Evolutionary conservation across 2,329 filamentous ascomycete species (phyloP).

Genomic region (Aspergillus phoenicis): DNA sequence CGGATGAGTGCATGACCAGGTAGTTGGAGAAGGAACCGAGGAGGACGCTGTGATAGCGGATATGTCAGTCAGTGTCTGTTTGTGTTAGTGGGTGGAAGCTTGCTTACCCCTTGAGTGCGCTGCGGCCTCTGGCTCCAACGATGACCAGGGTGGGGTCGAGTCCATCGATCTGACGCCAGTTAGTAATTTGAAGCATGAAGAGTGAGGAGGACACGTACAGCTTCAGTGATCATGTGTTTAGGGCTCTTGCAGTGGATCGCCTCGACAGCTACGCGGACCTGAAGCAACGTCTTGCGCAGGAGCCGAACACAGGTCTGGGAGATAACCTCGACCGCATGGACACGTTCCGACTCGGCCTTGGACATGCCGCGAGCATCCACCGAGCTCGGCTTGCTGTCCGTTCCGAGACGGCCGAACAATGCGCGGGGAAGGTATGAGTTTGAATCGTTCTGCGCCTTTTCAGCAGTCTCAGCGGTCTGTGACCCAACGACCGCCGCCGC

Average conservation of each 20-base stretch:
- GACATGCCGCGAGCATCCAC: conserved; percentile 54
- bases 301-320: conserved; percentile 82
- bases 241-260: conserved; percentile 98
- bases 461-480: conserved; percentile 59
- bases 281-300: conserved; percentile 84
- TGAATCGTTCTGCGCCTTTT: conserved; percentile 41
- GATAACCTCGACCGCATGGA: conserved; percentile 78
- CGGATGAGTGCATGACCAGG: conserved; percentile 91
- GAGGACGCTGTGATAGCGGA: conserved; percentile 67
- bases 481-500: conserved; percentile 68
- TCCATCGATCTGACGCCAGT: conserved; percentile 70
- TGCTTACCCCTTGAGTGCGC: conserved; percentile 85
- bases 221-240: conserved; percentile 92
- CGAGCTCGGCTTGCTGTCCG: conserved; percentile 48
- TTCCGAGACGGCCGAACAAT: conserved; percentile 38
- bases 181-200: background rate
- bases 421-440: conserved; percentile 34
- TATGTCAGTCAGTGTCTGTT: background rate
- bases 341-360: conserved; percentile 75
- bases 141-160: conserved; percentile 91
- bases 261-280: conserved; percentile 91
- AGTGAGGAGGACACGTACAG: conserved; percentile 53
- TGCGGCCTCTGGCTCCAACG: conserved; percentile 85
- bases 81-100: no score
- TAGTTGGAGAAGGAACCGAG: conserved; percentile 98